These are phyloP conservation scores for Zizania palustris DNA, from an alignment of 202 grass and related monocot species.

Conservation along the genomic window DNA sequence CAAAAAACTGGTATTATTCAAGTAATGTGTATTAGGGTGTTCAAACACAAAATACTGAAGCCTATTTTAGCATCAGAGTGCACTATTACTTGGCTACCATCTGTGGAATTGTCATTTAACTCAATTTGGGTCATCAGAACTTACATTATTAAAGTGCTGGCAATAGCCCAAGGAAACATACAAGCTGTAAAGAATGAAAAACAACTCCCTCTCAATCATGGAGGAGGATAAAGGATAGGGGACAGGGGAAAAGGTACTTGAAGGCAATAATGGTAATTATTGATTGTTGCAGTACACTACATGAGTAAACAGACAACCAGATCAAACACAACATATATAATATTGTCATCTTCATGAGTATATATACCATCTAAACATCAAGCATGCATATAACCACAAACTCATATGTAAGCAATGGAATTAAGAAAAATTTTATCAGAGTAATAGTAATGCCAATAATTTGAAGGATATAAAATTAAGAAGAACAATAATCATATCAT, in stretches of 20 bases:
- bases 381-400: not conserved
- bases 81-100: not conserved
- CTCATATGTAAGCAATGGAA: not conserved
- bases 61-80: not conserved
- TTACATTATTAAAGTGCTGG: constrained; percentile 10
- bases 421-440: not conserved
- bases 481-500: not conserved
- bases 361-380: not conserved
- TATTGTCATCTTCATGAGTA: not conserved
- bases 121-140: not conserved
- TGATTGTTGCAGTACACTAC: constrained; percentile 4
- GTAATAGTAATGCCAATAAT: not conserved
- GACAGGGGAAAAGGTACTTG: constrained; percentile 19
- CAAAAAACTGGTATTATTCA: not conserved
- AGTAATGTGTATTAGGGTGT: not conserved
- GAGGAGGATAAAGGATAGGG: not conserved
- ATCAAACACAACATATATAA: constrained; percentile 5
- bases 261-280: constrained; percentile 23
- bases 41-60: not conserved
- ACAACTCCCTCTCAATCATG: constrained; percentile 15
- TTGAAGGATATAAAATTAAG: not conserved
- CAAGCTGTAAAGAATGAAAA: constrained; percentile 4
- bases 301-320: not conserved
- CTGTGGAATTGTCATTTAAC: not conserved
- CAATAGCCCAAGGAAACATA: not conserved